Percentiles rank a stretch among this genome's conserved stretches.
These are phyloP conservation scores for Penicillium sclerotigenum DNA, from an alignment of 2,329 filamentous ascomycete species.

Conservation along the genomic window DNA sequence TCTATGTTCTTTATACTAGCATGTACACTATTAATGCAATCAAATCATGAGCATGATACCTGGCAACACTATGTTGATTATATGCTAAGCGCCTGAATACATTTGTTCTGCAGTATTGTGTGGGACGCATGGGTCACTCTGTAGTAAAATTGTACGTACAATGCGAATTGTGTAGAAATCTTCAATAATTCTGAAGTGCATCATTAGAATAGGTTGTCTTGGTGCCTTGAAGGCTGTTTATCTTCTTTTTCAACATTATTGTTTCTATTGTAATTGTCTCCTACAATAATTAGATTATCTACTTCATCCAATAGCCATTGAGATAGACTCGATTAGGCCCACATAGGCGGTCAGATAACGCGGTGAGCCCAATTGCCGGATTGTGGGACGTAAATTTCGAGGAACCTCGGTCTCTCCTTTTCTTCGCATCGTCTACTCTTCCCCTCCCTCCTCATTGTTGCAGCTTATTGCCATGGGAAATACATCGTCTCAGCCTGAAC, in stretches of 20 bases:
- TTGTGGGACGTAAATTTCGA: slow-evolving; percentile 1
- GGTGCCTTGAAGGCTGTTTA: background rate
- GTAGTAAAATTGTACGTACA: background rate
- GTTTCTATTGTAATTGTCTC: background rate
- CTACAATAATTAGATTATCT: background rate
- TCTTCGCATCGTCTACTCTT: background rate
- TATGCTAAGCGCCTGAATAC: background rate
- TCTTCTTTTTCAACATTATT: background rate
- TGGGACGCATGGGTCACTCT: background rate
- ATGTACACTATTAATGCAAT: slow-evolving; percentile 17
- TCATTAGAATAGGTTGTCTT: background rate
- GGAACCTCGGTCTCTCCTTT: background rate
- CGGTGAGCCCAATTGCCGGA: background rate
- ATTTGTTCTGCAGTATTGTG: background rate
- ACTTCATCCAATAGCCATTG: background rate
- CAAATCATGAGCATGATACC: slow-evolving; percentile 6
- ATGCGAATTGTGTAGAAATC: background rate
- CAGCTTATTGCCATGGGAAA: background rate
- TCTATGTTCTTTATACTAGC: slow-evolving; percentile 8
- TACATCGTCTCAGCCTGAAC: slow-evolving; percentile 2
- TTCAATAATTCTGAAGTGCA: too few species aligned
- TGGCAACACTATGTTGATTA: background rate
- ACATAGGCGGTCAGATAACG: background rate
- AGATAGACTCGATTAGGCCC: background rate
- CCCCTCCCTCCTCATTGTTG: background rate